These are phyloP conservation scores for Paramarasmius palmivorus DNA, from an alignment of 1,284 basidiomycete species.

Conservation along the genomic window DNA sequence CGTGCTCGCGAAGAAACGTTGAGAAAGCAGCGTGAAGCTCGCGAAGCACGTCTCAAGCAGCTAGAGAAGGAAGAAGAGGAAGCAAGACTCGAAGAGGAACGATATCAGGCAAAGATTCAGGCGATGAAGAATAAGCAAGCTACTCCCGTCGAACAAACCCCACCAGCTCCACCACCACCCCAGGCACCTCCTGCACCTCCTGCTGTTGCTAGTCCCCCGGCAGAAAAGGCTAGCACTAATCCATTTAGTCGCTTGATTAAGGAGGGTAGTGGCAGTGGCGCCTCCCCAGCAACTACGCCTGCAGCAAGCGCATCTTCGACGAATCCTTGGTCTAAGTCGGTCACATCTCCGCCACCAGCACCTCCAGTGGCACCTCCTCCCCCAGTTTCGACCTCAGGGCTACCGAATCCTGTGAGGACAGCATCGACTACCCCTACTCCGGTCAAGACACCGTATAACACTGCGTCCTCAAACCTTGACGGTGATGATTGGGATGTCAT, in stretches of 20 bases:
- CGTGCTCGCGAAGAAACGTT: conserved; percentile 65
- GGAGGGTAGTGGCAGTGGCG: conserved; percentile 37
- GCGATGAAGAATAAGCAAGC: conserved; percentile 45
- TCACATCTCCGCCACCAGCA: conserved; percentile 33
- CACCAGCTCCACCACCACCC: conserved; percentile 31
- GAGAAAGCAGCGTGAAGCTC: conserved; percentile 66
- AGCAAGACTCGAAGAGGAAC: conserved; percentile 62
- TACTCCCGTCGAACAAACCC: conserved; percentile 28
- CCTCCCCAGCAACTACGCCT: conserved; percentile 30
- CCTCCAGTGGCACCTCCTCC: conserved; percentile 21
- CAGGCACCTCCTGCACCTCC: conserved; percentile 25
- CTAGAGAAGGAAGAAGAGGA: conserved; percentile 78
- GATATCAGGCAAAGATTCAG: conserved; percentile 48
- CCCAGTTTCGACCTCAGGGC: conserved; percentile 19
- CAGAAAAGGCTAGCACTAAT: conserved; percentile 53
- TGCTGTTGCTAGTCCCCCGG: conserved; percentile 24
- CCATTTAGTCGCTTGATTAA: conserved; percentile 71
- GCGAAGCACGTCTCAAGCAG: conserved; percentile 61
- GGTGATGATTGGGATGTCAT: conserved; percentile 89
- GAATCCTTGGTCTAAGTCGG: conserved; percentile 61
- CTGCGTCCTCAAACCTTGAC: conserved; percentile 58
- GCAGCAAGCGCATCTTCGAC: conserved; percentile 39
- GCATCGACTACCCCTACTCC: conserved; percentile 42
- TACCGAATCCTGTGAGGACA: conserved; percentile 35
- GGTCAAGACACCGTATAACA: conserved; percentile 58